Evolutionary conservation across 768 basidiomycete genomes (phyloP).

Genomic region (Fibroporia radiculosa): DNA sequence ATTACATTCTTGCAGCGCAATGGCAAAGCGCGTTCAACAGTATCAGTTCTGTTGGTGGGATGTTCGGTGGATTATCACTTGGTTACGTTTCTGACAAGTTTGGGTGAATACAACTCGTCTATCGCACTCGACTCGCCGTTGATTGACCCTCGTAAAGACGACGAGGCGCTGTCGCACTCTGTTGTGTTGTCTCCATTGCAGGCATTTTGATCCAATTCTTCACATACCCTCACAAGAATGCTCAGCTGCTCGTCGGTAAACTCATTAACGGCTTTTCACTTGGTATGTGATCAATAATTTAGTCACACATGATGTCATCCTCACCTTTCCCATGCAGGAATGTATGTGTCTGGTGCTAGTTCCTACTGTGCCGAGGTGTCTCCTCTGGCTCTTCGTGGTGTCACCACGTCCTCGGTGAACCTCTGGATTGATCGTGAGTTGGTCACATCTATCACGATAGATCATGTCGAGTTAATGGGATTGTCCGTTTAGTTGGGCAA

Average conservation of each 20-base stretch:
- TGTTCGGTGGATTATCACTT: conserved; percentile 3
- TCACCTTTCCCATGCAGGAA: conserved; percentile 50
- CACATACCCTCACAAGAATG: conserved; percentile 43
- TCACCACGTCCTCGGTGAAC: conserved; percentile 3
- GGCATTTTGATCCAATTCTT: conserved; percentile 55
- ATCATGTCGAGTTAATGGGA: not conserved
- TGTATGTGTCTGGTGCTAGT: conserved; percentile 13
- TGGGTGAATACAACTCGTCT: not conserved
- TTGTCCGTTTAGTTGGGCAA: not conserved
- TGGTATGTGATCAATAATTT: too few relatives aligned
- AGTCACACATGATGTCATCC: conserved; percentile 63
- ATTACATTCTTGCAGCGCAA: not conserved
- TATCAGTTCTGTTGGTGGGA: conserved; percentile 3
- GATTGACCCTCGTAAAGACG: conserved; percentile 36
- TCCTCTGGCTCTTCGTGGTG: conserved; percentile 4
- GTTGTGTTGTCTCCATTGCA: conserved; percentile 48
- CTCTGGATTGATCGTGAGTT: conserved; percentile 5
- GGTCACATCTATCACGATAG: not conserved
- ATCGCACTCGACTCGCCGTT: not conserved
- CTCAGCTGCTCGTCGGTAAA: conserved; percentile 60
- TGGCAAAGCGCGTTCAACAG: conserved; percentile 7
- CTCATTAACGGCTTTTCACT: conserved; percentile 60
- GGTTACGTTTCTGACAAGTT: conserved; percentile 5
- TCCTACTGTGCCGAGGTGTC: conserved; percentile 6
- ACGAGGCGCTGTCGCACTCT: conserved; percentile 54